Base-by-base conservation (phyloP, 1,284 basidiomycete species). In the Sparassis latifolia region DNA sequence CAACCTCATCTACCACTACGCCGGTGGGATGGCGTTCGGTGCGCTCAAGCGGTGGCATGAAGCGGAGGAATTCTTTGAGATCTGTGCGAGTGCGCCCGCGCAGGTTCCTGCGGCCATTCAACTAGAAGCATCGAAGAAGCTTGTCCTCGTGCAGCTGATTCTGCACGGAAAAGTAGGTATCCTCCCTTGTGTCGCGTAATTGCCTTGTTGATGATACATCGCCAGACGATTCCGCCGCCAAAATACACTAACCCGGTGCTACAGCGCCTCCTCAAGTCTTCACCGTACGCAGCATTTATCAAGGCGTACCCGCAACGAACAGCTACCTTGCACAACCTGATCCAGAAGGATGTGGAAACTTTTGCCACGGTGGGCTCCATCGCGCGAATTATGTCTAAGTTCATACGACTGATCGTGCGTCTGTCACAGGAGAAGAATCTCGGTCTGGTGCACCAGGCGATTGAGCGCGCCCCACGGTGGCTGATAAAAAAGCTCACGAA, bases 81-180 rank as follows among this genome's bases (percentile, higher is more conserved):
- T 86, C 33, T 86, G 82, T 54, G 80, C 87, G 33, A 82, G 80
- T 35, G 79, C 83, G 42, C 92, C 92, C 0, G 82, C 82, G 0
- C 71, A 76, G 1, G 73, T 72, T 1, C 78, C 82, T 0, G 77
- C 81, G 1, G 81, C 84, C 2, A 73, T 94, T 4, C 92, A 95
- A 63, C 66, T 92, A 58, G 91, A 93, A 59, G 91, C 91, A 0
- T 73, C 86, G 62, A 94, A 94, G 73, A 92, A 92, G 68, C 69
- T 90, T 39, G 68, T 79, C 5, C 71, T 93, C 4, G 76, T 90
- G 5, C 89, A 92, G 60, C 67, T 93, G 30, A 84, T 93, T 46
- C 69, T 77, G 10, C 74, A 81, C 52, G 91, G 89, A 37, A 80
- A 82, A 71, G 84, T 85, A 40, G 27, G 7, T 1, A 48, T 42